phyloP scores from a whole-genome alignment of 2,329 filamentous ascomycete genomes.

The Pezizomycotina sp. region DNA sequence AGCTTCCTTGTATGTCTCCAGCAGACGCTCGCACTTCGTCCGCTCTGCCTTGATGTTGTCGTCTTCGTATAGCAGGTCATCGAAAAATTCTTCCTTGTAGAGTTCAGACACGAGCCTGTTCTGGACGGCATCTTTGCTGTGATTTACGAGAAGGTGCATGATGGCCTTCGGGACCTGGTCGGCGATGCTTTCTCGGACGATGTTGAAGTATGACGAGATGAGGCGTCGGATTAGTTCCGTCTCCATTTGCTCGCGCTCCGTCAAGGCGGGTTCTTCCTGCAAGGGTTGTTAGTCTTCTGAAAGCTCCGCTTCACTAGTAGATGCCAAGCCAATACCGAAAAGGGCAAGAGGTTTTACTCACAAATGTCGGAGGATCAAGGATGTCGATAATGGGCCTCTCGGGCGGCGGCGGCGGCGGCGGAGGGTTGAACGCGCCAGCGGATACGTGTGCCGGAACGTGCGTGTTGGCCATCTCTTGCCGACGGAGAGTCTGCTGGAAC shows the following conservation, averaged over 20 bases:
- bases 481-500: conserved; percentile 71
- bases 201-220: conserved; percentile 98
- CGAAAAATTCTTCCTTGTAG: conserved; percentile 80
- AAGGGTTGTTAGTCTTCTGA: conserved; percentile 3
- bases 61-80: conserved; percentile 90
- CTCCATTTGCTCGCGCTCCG: conserved; percentile 89
- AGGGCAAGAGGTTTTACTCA: conserved; percentile 3
- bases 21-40: conserved; percentile 93
- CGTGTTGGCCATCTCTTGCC: conserved; percentile 38
- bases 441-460: conserved; percentile 15
- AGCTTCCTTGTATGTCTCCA: conserved; percentile 91
- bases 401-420: conserved; percentile 5
- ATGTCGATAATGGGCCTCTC: conserved; percentile 8
- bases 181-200: conserved; percentile 94
- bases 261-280: conserved; percentile 63
- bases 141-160: conserved; percentile 96
- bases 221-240: conserved; percentile 91
- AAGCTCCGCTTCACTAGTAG: too few species aligned
- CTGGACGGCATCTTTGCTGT: conserved; percentile 95
- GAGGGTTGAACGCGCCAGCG: conserved; percentile 3
- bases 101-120: conserved; percentile 90
- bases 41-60: conserved; percentile 93
- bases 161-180: conserved; percentile 97
- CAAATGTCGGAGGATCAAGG: conserved; percentile 14
- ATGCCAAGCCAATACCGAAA: not conserved